Percentiles rank a stretch among this genome's conserved stretches.
Conservation (phyloP, 225 moss, liverwort and hornwort genomes). For the Physcomitrellopsis africana region DNA sequence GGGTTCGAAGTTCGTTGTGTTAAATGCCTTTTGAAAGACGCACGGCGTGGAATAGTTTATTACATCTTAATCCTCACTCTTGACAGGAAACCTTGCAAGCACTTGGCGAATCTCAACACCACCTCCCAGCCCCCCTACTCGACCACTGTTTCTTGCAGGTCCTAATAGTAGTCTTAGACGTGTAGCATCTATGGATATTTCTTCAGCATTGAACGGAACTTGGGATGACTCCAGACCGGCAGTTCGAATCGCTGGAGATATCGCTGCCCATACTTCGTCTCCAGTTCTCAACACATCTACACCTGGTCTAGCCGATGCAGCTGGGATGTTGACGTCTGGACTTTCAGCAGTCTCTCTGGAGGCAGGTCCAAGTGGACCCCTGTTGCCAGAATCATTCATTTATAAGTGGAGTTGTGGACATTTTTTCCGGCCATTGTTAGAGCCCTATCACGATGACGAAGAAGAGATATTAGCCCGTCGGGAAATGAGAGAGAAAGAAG, state of each 20-base stretch:
- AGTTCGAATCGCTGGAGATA: constrained; percentile 68
- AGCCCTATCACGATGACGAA: constrained; percentile 65
- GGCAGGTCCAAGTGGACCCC: constrained; percentile 40
- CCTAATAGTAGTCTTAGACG: constrained; percentile 58
- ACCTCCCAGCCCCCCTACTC: constrained; percentile 78
- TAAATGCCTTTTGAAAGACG: too few relatives aligned
- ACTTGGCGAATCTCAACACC: constrained; percentile 73
- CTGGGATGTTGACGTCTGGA: constrained; percentile 45
- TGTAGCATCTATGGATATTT: constrained; percentile 71
- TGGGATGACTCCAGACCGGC: constrained; percentile 59
- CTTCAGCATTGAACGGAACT: constrained; percentile 51
- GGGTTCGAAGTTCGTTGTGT: too few relatives aligned
- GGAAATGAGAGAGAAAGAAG: constrained; percentile 76
- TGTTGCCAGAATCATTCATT: constrained; percentile 60
- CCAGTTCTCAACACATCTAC: constrained; percentile 51
- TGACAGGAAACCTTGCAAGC: constrained; percentile 71
- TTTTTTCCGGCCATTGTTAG: constrained; percentile 77
- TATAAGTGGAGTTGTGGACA: constrained; percentile 88
- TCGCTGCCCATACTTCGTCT: constrained; percentile 60
- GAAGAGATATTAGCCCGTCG: constrained; percentile 71
- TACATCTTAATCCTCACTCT: neutral
- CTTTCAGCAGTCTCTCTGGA: constrained; percentile 59
- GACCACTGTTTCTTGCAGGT: constrained; percentile 53
- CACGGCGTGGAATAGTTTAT: too few relatives aligned
- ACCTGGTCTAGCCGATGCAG: constrained; percentile 54